Evolutionary conservation across 768 basidiomycete genomes (phyloP).

Genomic region (Russula virescens): DNA sequence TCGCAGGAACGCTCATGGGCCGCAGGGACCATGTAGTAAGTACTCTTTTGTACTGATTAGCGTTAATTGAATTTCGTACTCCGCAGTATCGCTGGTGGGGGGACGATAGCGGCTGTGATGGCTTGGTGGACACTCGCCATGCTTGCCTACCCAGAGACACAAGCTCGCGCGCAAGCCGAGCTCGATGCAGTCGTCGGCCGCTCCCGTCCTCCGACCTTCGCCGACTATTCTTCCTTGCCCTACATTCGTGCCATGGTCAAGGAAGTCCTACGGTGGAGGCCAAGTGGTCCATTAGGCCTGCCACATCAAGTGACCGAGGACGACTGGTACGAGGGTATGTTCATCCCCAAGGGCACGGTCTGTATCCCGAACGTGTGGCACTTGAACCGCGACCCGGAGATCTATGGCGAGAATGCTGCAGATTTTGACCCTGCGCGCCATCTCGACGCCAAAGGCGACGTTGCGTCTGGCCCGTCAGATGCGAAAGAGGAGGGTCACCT

Average conservation of each 20-base stretch:
- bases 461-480: conserved; percentile 18
- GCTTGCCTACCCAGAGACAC: conserved; percentile 2
- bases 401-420: conserved; percentile 27
- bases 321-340: conserved; percentile 10
- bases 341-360: conserved; percentile 29
- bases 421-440: conserved; percentile 26
- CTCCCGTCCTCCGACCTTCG: background rate
- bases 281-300: background rate
- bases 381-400: conserved; percentile 26
- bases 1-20: conserved; percentile 18
- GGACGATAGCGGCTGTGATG: background rate
- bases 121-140: conserved; percentile 5
- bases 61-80: background rate
- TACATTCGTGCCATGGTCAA: conserved; percentile 3
- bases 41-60: background rate
- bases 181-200: conserved; percentile 1
- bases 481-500: conserved; percentile 30
- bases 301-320: background rate
- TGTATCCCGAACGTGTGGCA: conserved; percentile 30
- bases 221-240: background rate
- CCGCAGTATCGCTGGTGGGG: background rate
- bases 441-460: conserved; percentile 25
- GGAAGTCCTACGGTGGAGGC: background rate
- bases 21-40: conserved; percentile 11
- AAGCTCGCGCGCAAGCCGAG: conserved; percentile 5